Conservation (phyloP, 345 rosid genomes). For the Populus deltoides region DNA sequence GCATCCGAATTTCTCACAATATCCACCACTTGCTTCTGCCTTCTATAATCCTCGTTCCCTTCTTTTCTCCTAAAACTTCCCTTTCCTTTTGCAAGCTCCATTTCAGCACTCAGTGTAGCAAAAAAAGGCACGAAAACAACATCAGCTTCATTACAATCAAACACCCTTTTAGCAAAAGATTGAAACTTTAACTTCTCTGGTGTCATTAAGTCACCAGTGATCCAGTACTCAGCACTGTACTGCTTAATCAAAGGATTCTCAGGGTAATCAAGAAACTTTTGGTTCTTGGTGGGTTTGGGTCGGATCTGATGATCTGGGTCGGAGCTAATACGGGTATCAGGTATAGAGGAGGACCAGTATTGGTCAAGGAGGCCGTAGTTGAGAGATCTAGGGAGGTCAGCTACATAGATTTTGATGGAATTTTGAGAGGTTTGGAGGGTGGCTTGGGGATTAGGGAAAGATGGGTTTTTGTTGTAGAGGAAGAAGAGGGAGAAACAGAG, state of each 20-base stretch:
- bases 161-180: constrained; percentile 69
- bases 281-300: constrained; percentile 15
- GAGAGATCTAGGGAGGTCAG: constrained; percentile 80
- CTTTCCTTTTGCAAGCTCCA: constrained; percentile 75
- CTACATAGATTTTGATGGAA: constrained; percentile 67
- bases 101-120: constrained; percentile 81
- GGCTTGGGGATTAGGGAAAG: constrained; percentile 1
- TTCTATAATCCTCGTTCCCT: constrained; percentile 68
- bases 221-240: constrained; percentile 98
- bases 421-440: constrained; percentile 5
- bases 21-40: constrained; percentile 72
- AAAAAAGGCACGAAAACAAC: constrained; percentile 88
- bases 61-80: constrained; percentile 63
- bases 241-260: constrained; percentile 89
- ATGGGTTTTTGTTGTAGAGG: not conserved
- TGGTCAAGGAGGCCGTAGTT: constrained; percentile 71
- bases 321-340: constrained; percentile 64
- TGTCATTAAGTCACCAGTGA: constrained; percentile 79
- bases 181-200: constrained; percentile 38
- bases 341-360: constrained; percentile 58
- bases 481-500: not conserved
- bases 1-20: constrained; percentile 58
- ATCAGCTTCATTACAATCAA: constrained; percentile 53
- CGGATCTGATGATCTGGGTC: constrained; percentile 67
- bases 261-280: constrained; percentile 54